Conservation (phyloP, 306 rosid genomes). For the Prinsepia uniflora region DNA sequence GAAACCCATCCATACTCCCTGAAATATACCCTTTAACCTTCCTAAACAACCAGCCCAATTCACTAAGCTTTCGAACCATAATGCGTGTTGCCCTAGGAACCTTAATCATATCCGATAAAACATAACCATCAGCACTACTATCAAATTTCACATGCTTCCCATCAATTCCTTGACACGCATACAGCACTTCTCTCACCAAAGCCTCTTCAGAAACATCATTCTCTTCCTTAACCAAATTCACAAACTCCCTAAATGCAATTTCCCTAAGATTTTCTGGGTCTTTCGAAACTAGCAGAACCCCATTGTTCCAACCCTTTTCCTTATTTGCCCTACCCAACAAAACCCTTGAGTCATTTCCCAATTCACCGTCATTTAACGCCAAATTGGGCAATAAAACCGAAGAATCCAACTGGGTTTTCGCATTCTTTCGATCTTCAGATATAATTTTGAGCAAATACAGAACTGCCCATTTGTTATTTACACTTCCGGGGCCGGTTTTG, state of each 20-base stretch:
- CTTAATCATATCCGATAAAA: conserved; percentile 49
- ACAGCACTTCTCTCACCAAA: conserved; percentile 78
- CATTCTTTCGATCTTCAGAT: conserved; percentile 57
- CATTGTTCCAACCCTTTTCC: conserved; percentile 60
- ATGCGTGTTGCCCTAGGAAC: conserved; percentile 59
- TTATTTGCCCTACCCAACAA: conserved; percentile 8
- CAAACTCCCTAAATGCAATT: conserved; percentile 66
- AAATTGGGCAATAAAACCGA: conserved; percentile 62
- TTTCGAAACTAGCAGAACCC: conserved; percentile 59
- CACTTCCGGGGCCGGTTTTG: conserved; percentile 61
- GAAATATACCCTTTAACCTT: conserved; percentile 66
- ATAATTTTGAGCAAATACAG: conserved; percentile 68
- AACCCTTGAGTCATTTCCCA: conserved; percentile 37
- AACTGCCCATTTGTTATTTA: conserved; percentile 88
- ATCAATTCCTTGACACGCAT: conserved; percentile 91
- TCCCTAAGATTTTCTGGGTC: conserved; percentile 78
- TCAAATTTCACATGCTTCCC: conserved; percentile 72
- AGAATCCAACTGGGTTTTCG: conserved; percentile 37
- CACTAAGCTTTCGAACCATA: conserved; percentile 74
- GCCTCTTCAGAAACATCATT: conserved; percentile 74
- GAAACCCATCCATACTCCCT: conserved; percentile 72
- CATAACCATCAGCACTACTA: conserved; percentile 42
- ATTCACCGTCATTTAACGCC: conserved; percentile 27
- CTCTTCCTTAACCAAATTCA: conserved; percentile 63
- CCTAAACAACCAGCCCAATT: conserved; percentile 78